Evolutionary conservation across 805 yeast genomes (phyloP).

Genomic region (Candida pseudoglaebosa): DNA sequence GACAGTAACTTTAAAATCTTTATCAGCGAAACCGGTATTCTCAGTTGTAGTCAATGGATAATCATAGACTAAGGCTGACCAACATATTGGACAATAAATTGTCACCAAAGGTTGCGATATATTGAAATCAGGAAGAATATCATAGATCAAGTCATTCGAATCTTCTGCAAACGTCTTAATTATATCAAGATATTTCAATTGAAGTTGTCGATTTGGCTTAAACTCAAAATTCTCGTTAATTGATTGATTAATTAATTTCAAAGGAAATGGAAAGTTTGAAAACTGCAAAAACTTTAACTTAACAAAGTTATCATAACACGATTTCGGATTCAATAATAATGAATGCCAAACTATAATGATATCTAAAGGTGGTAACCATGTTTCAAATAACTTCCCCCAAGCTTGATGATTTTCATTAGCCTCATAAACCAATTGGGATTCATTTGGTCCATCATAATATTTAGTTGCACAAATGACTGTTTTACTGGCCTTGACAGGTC

Average conservation of each 20-base stretch:
- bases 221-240: conserved; percentile 9
- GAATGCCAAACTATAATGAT: conserved; percentile 21
- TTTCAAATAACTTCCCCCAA: background rate
- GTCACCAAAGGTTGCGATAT: background rate
- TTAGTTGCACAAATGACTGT: background rate
- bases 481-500: background rate
- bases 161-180: conserved; percentile 1
- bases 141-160: background rate
- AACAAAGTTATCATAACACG: conserved; percentile 13
- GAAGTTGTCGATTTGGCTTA: conserved; percentile 4
- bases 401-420: background rate
- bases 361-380: conserved; percentile 18
- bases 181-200: background rate
- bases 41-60: conserved; percentile 1
- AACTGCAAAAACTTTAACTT: conserved; percentile 10
- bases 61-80: background rate
- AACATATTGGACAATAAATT: conserved; percentile 2
- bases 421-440: background rate
- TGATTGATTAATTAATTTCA: conserved; percentile 8
- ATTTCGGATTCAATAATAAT: conserved; percentile 16
- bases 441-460: conserved; percentile 1
- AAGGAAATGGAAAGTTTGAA: conserved; percentile 10
- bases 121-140: background rate
- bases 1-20: background rate
- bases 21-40: conserved; percentile 6